Percentiles rank a stretch among this genome's conserved stretches.
phyloP scores from a whole-genome alignment of 352 stramenopile species.

The Phytophthora pseudosyringae region DNA sequence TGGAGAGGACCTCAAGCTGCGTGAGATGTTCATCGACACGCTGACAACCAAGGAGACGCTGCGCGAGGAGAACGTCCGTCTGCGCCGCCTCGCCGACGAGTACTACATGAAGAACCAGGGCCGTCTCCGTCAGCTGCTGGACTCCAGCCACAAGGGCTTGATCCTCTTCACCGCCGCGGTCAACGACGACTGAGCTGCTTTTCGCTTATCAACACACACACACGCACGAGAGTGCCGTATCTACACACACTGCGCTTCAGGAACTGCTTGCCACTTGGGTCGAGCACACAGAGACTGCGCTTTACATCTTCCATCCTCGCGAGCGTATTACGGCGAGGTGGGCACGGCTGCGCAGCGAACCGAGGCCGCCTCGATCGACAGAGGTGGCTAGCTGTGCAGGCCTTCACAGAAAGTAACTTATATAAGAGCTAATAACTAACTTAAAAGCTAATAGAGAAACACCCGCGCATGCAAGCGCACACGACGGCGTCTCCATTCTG shows the following conservation, averaged over 20 bases:
- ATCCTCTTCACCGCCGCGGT: conserved; percentile 36
- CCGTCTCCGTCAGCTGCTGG: conserved; percentile 61
- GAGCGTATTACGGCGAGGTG: conserved; percentile 12
- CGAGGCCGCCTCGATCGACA: conserved; percentile 28
- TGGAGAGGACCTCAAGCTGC: conserved; percentile 32
- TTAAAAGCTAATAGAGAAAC: conserved; percentile 25
- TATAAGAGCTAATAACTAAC: conserved; percentile 25
- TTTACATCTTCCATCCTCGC: conserved; percentile 31
- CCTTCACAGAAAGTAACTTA: conserved; percentile 31
- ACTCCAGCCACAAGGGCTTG: conserved; percentile 58
- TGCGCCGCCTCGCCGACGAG: conserved; percentile 68
- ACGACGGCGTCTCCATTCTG: not conserved
- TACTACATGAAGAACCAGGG: conserved; percentile 86
- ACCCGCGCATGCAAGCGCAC: conserved; percentile 14
- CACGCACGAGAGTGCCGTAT: conserved; percentile 11
- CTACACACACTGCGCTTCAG: conserved; percentile 20
- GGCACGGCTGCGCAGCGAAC: conserved; percentile 11
- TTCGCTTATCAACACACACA: conserved; percentile 16
- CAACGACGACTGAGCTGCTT: conserved; percentile 33
- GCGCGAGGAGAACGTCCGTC: conserved; percentile 68
- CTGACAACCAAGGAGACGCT: conserved; percentile 61
- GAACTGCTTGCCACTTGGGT: conserved; percentile 1
- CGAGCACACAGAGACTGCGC: conserved; percentile 5
- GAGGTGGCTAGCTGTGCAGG: conserved; percentile 22
- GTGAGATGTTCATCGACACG: conserved; percentile 50